Evolutionary conservation across 345 rosid genomes (phyloP).

Genomic region (Geranium brycei): DNA sequence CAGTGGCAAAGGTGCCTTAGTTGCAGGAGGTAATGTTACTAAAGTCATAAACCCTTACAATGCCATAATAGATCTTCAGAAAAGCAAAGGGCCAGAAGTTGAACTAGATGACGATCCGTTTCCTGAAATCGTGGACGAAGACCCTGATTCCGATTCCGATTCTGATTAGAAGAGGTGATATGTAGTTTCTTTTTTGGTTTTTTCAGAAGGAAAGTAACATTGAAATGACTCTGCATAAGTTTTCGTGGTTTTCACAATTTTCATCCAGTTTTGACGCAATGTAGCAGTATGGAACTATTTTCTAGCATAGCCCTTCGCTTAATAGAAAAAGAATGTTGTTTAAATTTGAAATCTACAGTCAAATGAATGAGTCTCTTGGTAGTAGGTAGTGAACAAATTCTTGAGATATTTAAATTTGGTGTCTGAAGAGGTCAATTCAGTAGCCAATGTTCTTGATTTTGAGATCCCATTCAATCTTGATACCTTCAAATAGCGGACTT

Average conservation of each 20-base stretch:
- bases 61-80: slow-evolving; percentile 8
- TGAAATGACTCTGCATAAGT: no score
- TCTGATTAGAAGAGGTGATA: neutral
- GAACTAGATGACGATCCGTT: slow-evolving; percentile 23
- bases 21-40: slow-evolving; percentile 7
- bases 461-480: no score
- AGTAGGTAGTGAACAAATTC: no score
- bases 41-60: neutral
- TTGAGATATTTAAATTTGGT: no score
- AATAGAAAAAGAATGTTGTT: neutral
- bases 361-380: no score
- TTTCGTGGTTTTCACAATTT: no score
- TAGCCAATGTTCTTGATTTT: no score
- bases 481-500: no score
- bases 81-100: slow-evolving; percentile 4
- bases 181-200: no score
- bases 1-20: slow-evolving; percentile 8
- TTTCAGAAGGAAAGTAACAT: no score
- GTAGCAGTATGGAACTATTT: neutral
- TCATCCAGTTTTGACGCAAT: neutral
- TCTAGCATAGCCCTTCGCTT: no score
- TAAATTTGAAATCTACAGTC: neutral
- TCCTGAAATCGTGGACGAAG: slow-evolving; percentile 35
- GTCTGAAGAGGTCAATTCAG: no score
- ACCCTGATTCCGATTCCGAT: slow-evolving; percentile 40